Percentiles rank a stretch among this genome's conserved stretches.
phyloP scores from a whole-genome alignment of 495 filamentous ascomycete species.

The Xylaria castorea region DNA sequence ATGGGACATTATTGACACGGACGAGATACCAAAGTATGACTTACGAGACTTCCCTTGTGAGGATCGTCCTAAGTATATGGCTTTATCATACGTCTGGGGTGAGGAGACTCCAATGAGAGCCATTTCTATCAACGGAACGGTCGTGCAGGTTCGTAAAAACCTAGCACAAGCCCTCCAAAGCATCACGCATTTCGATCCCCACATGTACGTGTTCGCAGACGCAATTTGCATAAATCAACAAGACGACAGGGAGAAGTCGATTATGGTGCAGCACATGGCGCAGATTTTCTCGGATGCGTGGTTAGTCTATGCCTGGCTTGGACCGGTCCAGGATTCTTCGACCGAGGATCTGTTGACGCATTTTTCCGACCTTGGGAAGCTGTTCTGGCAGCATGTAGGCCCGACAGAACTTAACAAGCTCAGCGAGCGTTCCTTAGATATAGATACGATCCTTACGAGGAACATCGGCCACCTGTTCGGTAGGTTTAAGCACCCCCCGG shows the following conservation, averaged over 20 bases:
- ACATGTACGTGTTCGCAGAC: slow-evolving; percentile 36
- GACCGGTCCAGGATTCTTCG: not conserved
- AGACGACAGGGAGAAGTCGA: slow-evolving; percentile 35
- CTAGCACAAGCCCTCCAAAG: slow-evolving; percentile 14
- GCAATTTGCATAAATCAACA: slow-evolving; percentile 43
- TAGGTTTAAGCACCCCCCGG: not conserved
- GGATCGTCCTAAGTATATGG: not conserved
- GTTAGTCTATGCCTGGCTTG: slow-evolving; percentile 28
- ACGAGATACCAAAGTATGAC: not conserved
- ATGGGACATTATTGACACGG: not conserved
- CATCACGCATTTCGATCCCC: not conserved
- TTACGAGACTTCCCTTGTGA: not conserved
- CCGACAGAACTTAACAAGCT: not conserved
- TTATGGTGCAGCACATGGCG: slow-evolving; percentile 40
- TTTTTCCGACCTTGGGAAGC: slow-evolving; percentile 4
- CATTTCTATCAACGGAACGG: slow-evolving; percentile 21
- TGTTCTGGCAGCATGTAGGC: slow-evolving; percentile 25
- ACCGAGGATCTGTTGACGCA: slow-evolving; percentile 12
- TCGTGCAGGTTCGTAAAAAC: not conserved
- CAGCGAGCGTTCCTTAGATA: not conserved
- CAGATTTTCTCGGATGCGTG: slow-evolving; percentile 30
- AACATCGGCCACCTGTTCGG: not conserved
- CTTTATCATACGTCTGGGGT: slow-evolving; percentile 29
- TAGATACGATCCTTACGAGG: slow-evolving; percentile 7
- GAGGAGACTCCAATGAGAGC: not conserved